Evolutionary conservation across 2,329 filamentous ascomycete species (phyloP), one percentile per base, ranked within the genome.

Genomic region (Stagonosporopsis vannaccii): DNA sequence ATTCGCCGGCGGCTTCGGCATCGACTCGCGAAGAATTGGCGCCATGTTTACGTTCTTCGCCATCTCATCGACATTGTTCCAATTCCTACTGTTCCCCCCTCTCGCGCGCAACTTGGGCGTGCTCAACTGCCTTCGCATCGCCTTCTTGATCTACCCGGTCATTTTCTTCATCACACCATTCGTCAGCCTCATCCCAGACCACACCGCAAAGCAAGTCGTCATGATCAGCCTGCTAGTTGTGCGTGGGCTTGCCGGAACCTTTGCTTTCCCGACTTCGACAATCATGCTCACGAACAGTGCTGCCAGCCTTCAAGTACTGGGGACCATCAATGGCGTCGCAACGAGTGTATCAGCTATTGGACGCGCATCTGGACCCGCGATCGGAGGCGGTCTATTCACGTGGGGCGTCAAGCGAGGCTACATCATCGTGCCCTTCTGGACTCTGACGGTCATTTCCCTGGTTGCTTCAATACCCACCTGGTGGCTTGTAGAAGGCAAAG

Each of bases 271-370:
- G 0, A 95, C 91, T 68, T 89, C 85, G 23, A 96, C 91, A 6
- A 97, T 98, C 65, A 81, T 98, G 43, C 84, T 98, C 33, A 97
- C 93, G 25, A 97, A 97, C 77, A 91, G 89, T 9, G 92, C 92
- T 4, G 78, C 82, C 1, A 92, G 89, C 51, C 79, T 97, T 15
- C 81, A 84, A 39, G 85, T 96, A 9, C 83, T 98, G 5, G 93
- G 92, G 1, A 97, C 93, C 0, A 79, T 98, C 51, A 98, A 98
- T 69, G 95, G 94, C 2, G 87, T 97, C 59, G 93, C 92, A 0
- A 97, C 93, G 0, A 90, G 89, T 52, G 86, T 93, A 30, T 89
- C 88, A 61, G 92, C 91, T 0, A 75, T 97, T 5, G 94, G 93
- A 1, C 82, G 93, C 44, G 93, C 92, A 0, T 69, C 84, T 0